phyloP scores from a whole-genome alignment of 441 rosid species.

The Erodium moschatum region DNA sequence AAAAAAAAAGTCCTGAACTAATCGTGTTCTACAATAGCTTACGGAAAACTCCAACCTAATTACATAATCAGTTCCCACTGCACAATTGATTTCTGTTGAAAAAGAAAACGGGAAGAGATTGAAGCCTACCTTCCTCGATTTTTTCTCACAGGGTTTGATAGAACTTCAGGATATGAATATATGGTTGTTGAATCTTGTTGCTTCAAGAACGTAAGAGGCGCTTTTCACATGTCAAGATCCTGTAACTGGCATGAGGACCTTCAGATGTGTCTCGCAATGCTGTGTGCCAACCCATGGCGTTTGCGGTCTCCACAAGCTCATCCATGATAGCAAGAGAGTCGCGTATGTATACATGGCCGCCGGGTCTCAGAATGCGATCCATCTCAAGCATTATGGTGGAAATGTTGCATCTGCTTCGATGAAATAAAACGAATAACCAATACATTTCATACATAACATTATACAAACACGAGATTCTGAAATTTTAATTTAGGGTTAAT shows the following conservation, averaged over 20 bases:
- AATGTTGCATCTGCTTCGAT: slow-evolving; percentile 61
- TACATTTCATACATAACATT: not conserved
- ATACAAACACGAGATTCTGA: too few relatives aligned
- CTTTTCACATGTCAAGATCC: slow-evolving; percentile 72
- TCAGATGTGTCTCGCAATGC: slow-evolving; percentile 72
- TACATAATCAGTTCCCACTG: not conserved
- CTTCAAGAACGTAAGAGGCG: slow-evolving; percentile 43
- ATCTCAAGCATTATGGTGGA: slow-evolving; percentile 93
- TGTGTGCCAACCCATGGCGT: slow-evolving; percentile 72
- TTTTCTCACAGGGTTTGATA: not conserved
- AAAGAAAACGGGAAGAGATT: not conserved
- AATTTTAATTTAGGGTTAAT: too few relatives aligned
- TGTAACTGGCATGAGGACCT: slow-evolving; percentile 93
- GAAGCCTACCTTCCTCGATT: not conserved
- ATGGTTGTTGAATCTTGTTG: not conserved
- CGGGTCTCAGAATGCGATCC: slow-evolving; percentile 96
- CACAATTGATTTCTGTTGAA: not conserved
- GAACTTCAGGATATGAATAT: not conserved
- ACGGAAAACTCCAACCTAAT: not conserved
- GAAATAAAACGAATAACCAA: slow-evolving; percentile 1
- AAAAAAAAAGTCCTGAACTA: slow-evolving; percentile 7
- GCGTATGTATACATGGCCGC: slow-evolving; percentile 78
- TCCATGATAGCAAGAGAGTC: slow-evolving; percentile 70
- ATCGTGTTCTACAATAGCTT: not conserved
- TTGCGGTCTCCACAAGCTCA: slow-evolving; percentile 68